These are phyloP conservation scores for Macadamia integrifolia DNA, from an alignment of 164 flowering plant genomes.

Conservation along the genomic window DNA sequence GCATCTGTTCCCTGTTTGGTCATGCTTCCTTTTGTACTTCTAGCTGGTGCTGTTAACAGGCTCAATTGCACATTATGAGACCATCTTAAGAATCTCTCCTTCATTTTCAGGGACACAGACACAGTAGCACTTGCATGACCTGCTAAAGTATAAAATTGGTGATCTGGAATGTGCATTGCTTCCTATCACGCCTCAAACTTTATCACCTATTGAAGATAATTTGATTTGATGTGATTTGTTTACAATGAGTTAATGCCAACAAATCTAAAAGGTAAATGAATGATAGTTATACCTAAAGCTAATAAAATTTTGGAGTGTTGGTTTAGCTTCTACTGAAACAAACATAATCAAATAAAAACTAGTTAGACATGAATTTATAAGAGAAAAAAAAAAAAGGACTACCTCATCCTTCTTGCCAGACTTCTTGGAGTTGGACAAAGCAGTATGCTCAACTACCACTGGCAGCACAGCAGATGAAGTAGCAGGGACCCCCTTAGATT, in stretches of 20 bases:
- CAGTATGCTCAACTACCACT: not conserved
- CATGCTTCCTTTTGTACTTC: no score
- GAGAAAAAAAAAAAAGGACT: slow-evolving; percentile 9
- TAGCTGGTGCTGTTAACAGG: no score
- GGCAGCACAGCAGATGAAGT: slow-evolving; percentile 6
- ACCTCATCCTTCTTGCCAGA: slow-evolving; percentile 43
- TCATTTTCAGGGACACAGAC: no score
- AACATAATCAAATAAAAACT: not conserved
- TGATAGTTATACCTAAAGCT: not conserved
- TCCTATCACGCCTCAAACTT: no score
- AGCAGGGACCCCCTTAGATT: slow-evolving; percentile 7
- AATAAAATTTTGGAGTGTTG: not conserved
- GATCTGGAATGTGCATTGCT: no score
- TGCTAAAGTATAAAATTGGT: no score
- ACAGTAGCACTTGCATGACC: no score
- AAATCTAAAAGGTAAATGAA: not conserved
- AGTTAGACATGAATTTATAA: not conserved
- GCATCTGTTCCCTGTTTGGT: no score
- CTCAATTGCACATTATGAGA: no score
- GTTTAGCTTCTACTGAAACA: not conserved
- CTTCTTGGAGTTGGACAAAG: not conserved
- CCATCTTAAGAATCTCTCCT: no score
- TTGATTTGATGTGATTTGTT: no score
- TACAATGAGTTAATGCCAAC: not conserved
- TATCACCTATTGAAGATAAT: no score